Evolutionary conservation across 805 yeast species (phyloP).

Genomic region (Cyberlindnera saturnus): DNA sequence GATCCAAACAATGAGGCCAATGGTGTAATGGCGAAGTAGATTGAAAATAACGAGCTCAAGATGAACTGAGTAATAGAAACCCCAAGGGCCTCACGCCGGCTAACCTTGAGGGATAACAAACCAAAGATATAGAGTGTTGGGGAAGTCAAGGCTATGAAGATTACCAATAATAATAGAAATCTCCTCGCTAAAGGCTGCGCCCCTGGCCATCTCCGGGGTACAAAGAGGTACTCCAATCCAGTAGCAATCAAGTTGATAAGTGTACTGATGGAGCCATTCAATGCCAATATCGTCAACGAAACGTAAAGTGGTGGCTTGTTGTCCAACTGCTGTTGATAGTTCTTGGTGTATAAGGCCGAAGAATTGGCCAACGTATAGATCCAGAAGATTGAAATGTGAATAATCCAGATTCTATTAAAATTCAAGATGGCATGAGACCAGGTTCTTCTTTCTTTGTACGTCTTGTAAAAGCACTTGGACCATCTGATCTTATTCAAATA

Average conservation of each 20-base stretch:
- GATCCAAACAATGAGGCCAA: slow-evolving; percentile 48
- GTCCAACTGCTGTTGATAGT: slow-evolving; percentile 46
- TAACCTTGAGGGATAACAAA: slow-evolving; percentile 27
- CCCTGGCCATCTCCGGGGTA: slow-evolving; percentile 72
- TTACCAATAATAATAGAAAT: slow-evolving; percentile 32
- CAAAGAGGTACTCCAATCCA: slow-evolving; percentile 50
- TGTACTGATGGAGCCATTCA: slow-evolving; percentile 62
- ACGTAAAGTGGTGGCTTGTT: slow-evolving; percentile 57
- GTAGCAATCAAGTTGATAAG: slow-evolving; percentile 51
- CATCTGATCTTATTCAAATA: slow-evolving; percentile 53
- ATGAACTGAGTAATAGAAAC: slow-evolving; percentile 51
- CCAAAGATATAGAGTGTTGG: slow-evolving; percentile 53
- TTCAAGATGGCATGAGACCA: slow-evolving; percentile 73
- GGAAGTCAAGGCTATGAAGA: slow-evolving; percentile 38
- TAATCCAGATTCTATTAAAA: slow-evolving; percentile 75
- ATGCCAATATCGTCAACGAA: slow-evolving; percentile 49
- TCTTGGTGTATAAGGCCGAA: slow-evolving; percentile 56
- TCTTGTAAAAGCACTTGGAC: slow-evolving; percentile 64
- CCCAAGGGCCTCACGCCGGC: slow-evolving; percentile 31
- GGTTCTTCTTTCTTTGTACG: slow-evolving; percentile 66
- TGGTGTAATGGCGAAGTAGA: slow-evolving; percentile 59
- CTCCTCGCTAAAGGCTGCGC: slow-evolving; percentile 53
- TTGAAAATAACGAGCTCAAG: slow-evolving; percentile 46
- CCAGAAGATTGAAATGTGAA: slow-evolving; percentile 75
- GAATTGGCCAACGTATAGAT: slow-evolving; percentile 64